phyloP scores from a whole-genome alignment of 495 filamentous ascomycete genomes.

The Penicillium malachiteum region DNA sequence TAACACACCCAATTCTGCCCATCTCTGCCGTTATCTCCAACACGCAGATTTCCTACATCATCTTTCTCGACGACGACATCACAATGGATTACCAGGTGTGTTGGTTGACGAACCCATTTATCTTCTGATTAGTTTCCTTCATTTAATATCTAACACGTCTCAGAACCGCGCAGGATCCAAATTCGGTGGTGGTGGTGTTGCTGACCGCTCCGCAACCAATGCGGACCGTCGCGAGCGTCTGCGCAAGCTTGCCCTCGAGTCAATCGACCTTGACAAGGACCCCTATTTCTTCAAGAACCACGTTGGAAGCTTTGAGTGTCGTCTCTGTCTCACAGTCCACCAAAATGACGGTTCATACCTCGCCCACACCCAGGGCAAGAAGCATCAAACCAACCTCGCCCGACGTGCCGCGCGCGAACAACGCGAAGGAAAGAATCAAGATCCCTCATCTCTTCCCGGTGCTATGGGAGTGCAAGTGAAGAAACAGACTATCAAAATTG shows the following conservation, averaged over 20 bases:
- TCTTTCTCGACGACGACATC: slow-evolving; percentile 11
- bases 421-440: slow-evolving; percentile 77
- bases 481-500: slow-evolving; percentile 95
- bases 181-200: slow-evolving; percentile 96
- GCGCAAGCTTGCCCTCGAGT: slow-evolving; percentile 95
- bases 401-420: slow-evolving; percentile 91
- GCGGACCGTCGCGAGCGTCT: slow-evolving; percentile 96
- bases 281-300: slow-evolving; percentile 99
- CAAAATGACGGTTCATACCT: slow-evolving; percentile 99
- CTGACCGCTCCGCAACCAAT: slow-evolving; percentile 88
- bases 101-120: not conserved
- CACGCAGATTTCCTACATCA: slow-evolving; percentile 17
- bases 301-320: slow-evolving; percentile 96
- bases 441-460: slow-evolving; percentile 65
- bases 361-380: slow-evolving; percentile 96
- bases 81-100: slow-evolving; percentile 63
- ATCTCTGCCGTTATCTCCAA: slow-evolving; percentile 6
- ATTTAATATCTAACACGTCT: slow-evolving; percentile 11
- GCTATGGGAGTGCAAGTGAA: slow-evolving; percentile 79
- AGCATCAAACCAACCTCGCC: slow-evolving; percentile 99
- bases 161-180: slow-evolving; percentile 97
- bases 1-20: slow-evolving; percentile 16
- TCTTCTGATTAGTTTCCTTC: too few species aligned
- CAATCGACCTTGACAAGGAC: slow-evolving; percentile 98
- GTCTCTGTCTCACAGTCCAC: slow-evolving; percentile 97